Base-by-base conservation (phyloP, 2,329 filamentous ascomycete genomes). In the Aspergillus spinulosporus region DNA sequence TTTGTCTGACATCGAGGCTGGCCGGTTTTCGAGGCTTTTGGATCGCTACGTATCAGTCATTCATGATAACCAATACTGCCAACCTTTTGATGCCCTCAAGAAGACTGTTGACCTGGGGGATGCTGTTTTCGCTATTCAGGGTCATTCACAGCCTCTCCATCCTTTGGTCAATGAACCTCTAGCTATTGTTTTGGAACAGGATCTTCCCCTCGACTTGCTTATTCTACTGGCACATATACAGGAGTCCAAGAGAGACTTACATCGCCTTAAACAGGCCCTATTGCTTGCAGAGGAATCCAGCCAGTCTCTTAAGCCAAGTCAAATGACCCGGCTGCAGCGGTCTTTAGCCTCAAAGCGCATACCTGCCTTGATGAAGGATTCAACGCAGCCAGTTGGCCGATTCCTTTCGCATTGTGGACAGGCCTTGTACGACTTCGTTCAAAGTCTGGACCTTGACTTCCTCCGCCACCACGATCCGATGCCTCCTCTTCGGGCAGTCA, bases 261-360 rank as follows among this genome's bases (percentile, higher is more conserved):
- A 73, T 54, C 62, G 61, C 26, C 64, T 76, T 11, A 70, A 68
- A 34, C 69, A 75, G 52, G 55, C 61, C 11, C 58, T 76, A 45
- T 56, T 65, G 9, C 64, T 62, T 43, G 69, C 73, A 6, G 65
- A 74, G 40, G 62, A 68, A 44, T 66, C 68, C 28, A 68, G 66
- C 15, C 67, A 67, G 42, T 60, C 63, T 31, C 68, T 75, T 15
- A 76, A 74, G 51, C 72, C 74, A 21, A 74, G 73, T 40, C 70
- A 76, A 53, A 76, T 76, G 74, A 76, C 64, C 42, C 69, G 66
- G 4, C 52, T 76, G 44, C 73, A 76, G 54, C 66, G 74, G n/a
- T 76, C 74, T 21, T 59, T 76, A 47, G 74, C 74, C 49, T 75
- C 74, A 8, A 61, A 57, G 39, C 68, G 72, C n/a, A 71, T 76